Percentiles rank a stretch among this genome's conserved stretches.
These are phyloP conservation scores for Colletotrichum cuscutae DNA, from an alignment of 2,329 filamentous ascomycete species.

Conservation along the genomic window DNA sequence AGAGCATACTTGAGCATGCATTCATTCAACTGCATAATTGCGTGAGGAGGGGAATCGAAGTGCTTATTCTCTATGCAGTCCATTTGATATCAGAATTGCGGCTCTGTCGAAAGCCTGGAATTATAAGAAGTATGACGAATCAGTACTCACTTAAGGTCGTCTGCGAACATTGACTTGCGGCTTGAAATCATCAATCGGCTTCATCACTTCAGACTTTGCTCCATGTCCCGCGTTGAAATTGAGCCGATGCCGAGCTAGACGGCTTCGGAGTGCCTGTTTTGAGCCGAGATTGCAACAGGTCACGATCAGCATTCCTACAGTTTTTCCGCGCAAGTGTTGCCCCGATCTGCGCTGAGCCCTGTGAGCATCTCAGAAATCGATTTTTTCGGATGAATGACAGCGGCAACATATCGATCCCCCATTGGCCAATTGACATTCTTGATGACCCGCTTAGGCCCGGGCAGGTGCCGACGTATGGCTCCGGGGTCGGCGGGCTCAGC, in stretches of 20 bases:
- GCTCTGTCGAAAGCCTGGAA: neutral
- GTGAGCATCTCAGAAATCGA: neutral
- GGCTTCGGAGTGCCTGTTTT: neutral
- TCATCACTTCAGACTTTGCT: neutral
- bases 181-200: neutral
- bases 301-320: neutral
- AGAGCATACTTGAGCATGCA: neutral
- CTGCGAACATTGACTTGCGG: neutral
- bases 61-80: neutral
- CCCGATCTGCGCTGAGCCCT: neutral
- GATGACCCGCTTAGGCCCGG: neutral
- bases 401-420: neutral
- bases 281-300: neutral
- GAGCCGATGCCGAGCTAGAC: conserved; percentile 7
- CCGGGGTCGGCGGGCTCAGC: conserved; percentile 10
- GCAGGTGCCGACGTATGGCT: conserved; percentile 3
- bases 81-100: neutral
- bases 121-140: neutral
- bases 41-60: neutral
- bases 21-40: neutral
- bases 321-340: accelerated
- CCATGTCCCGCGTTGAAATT: neutral
- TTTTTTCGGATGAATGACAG: neutral
- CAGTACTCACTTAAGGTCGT: neutral
- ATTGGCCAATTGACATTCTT: neutral